phyloP scores from a whole-genome alignment of 345 rosid species.

The Salix arbutifolia region DNA sequence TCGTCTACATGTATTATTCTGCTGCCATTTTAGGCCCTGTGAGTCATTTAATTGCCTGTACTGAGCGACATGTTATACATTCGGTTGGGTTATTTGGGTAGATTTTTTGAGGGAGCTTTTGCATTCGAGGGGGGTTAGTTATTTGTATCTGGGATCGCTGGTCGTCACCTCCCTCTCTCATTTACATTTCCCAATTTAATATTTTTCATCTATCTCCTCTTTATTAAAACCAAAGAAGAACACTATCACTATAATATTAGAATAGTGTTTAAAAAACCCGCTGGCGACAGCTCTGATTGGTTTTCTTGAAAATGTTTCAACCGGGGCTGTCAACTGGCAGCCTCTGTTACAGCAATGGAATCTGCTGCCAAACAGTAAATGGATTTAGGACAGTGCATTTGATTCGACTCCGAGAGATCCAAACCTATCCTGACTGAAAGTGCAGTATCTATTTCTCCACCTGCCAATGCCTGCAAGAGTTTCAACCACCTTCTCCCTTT shows the following conservation, averaged over 20 bases:
- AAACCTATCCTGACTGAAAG: neutral
- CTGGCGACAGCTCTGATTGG: too few relatives aligned
- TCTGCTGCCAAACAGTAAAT: neutral
- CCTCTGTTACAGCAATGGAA: neutral
- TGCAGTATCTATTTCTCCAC: neutral
- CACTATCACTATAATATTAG: too few relatives aligned
- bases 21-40: constrained; percentile 26
- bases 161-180: constrained; percentile 4
- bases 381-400: neutral
- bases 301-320: neutral
- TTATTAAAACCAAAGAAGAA: too few relatives aligned
- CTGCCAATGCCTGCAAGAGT: neutral
- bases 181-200: too few relatives aligned
- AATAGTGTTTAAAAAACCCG: too few relatives aligned
- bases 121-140: constrained; percentile 20
- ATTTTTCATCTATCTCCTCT: too few relatives aligned
- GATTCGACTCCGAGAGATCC: neutral
- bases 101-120: constrained; percentile 29
- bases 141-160: constrained; percentile 14
- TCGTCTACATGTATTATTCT: constrained; percentile 2
- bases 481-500: neutral
- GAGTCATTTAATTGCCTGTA: constrained; percentile 11
- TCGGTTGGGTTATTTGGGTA: constrained; percentile 41
- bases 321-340: neutral
- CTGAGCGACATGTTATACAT: constrained; percentile 22